Percentiles rank a stretch among this genome's conserved stretches.
phyloP scores from a whole-genome alignment of 768 basidiomycete genomes.

The Leccinum fibrillosum region DNA sequence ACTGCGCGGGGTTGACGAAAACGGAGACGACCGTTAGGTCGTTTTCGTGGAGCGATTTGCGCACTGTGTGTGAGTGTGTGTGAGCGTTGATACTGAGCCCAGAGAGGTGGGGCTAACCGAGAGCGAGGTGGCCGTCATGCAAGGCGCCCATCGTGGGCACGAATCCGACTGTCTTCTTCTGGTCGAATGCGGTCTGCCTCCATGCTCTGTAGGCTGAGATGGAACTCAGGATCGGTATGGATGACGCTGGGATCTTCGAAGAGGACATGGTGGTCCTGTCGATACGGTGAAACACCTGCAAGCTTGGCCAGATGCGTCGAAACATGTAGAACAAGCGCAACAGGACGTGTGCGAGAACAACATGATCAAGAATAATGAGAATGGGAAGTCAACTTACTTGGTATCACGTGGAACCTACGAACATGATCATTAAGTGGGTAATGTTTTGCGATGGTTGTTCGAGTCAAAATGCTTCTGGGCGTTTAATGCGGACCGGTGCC shows the following conservation, averaged over 20 bases:
- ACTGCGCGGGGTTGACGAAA: slow-evolving; percentile 98
- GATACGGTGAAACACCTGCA: not conserved
- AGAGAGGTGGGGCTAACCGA: slow-evolving; percentile 58
- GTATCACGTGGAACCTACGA: no score
- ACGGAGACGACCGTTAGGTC: slow-evolving; percentile 90
- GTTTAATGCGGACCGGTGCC: not conserved
- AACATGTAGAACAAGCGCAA: slow-evolving; percentile 8
- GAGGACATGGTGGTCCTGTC: slow-evolving; percentile 16
- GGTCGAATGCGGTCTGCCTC: slow-evolving; percentile 60
- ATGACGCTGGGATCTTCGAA: slow-evolving; percentile 25
- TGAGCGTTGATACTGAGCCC: not conserved
- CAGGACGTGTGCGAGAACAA: not conserved
- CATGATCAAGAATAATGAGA: not conserved
- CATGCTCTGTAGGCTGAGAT: slow-evolving; percentile 67
- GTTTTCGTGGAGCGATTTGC: slow-evolving; percentile 69
- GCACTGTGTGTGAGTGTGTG: slow-evolving; percentile 47
- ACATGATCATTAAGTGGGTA: no score
- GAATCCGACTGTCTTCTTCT: slow-evolving; percentile 74
- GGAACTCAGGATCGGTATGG: slow-evolving; percentile 53
- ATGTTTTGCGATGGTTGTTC: no score
- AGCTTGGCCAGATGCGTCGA: slow-evolving; percentile 2
- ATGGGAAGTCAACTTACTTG: not conserved
- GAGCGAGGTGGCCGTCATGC: slow-evolving; percentile 88
- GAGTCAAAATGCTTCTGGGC: no score
- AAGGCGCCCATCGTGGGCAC: slow-evolving; percentile 99